phyloP scores from a whole-genome alignment of 768 basidiomycete genomes.

The Rhizopogon salebrosus region DNA sequence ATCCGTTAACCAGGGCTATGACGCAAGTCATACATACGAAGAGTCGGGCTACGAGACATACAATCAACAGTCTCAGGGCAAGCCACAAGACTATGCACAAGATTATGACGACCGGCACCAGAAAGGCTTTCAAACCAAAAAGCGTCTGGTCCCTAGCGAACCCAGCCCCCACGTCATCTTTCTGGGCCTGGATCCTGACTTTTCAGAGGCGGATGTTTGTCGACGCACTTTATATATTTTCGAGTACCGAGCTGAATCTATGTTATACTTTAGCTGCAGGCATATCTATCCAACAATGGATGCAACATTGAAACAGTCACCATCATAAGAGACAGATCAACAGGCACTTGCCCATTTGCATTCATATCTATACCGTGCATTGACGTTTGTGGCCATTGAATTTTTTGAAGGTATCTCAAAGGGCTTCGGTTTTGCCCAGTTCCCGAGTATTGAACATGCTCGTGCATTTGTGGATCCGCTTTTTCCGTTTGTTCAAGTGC shows the following conservation, averaged over 20 bases:
- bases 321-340: no score
- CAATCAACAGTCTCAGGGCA: constrained; percentile 22
- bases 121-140: constrained; percentile 50
- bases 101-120: constrained; percentile 47
- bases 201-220: no score
- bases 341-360: no score
- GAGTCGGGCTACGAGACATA: constrained; percentile 36
- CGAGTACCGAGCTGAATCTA: no score
- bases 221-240: no score
- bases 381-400: constrained; percentile 65
- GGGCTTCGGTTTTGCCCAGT: constrained; percentile 96
- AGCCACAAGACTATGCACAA: constrained; percentile 31
- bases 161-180: constrained; percentile 93
- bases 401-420: no score
- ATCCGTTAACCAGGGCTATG: constrained; percentile 41
- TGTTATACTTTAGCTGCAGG: constrained; percentile 59
- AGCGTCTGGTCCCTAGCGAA: constrained; percentile 77
- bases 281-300: constrained; percentile 65
- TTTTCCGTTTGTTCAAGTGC: constrained; percentile 88
- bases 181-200: constrained; percentile 87
- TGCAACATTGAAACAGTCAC: no score
- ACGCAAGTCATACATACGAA: constrained; percentile 43
- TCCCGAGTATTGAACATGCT: constrained; percentile 80
- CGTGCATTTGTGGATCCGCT: constrained; percentile 86
- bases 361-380: constrained; percentile 61